These are phyloP conservation scores for Starmera pachycereana DNA, from an alignment of 805 yeast genomes.

Conservation along the genomic window DNA sequence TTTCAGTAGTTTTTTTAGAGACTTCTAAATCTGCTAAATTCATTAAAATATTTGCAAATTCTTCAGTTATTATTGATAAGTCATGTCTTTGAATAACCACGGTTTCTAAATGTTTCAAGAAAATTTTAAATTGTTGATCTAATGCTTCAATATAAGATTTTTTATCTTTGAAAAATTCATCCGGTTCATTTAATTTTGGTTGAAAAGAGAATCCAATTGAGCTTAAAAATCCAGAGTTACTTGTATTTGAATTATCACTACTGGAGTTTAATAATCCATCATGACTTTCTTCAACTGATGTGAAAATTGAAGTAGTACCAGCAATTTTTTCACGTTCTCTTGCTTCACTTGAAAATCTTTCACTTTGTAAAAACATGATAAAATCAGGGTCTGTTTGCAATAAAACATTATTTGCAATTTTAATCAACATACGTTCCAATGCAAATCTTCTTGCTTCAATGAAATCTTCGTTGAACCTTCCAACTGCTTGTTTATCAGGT, in stretches of 20 bases:
- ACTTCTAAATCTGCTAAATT: conserved; percentile 68
- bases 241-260: conserved; percentile 35
- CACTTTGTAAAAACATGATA: conserved; percentile 64
- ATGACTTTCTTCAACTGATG: conserved; percentile 15
- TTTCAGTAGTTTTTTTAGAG: conserved; percentile 50
- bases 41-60: conserved; percentile 45
- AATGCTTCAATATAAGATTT: conserved; percentile 58
- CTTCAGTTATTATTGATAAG: conserved; percentile 56
- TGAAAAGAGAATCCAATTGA: conserved; percentile 61
- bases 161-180: conserved; percentile 64
- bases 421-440: conserved; percentile 75
- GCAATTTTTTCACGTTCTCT: conserved; percentile 53
- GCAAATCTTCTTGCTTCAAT: conserved; percentile 79
- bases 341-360: conserved; percentile 59
- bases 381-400: conserved; percentile 71
- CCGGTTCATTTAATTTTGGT: conserved; percentile 65
- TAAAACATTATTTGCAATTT: conserved; percentile 45
- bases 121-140: conserved; percentile 60
- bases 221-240: conserved; percentile 52
- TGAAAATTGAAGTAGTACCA: conserved; percentile 29
- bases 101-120: conserved; percentile 61
- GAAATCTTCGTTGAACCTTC: conserved; percentile 84
- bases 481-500: conserved; percentile 87
- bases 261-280: conserved; percentile 22
- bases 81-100: conserved; percentile 72